Conservation (phyloP, 805 yeast species). For the Starmerella cellae region DNA sequence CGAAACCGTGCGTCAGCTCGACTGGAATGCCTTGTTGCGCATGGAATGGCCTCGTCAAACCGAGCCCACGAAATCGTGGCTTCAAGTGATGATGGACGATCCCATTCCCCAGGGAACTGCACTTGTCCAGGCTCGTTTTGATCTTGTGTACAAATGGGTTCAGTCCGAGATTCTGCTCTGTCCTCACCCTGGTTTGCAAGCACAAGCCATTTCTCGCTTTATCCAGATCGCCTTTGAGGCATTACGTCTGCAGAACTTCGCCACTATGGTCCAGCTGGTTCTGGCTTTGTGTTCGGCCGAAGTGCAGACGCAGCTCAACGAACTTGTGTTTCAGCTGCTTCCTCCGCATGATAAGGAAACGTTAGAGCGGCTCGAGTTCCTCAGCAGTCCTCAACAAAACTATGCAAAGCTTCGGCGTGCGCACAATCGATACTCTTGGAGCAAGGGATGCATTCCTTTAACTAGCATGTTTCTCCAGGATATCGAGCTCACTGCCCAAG, state of each 20-base stretch:
- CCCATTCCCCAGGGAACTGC: slow-evolving; percentile 51
- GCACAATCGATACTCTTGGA: slow-evolving; percentile 45
- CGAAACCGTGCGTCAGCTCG: slow-evolving; percentile 71
- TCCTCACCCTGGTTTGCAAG: slow-evolving; percentile 42
- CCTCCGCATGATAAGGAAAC: slow-evolving; percentile 58
- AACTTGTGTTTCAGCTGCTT: slow-evolving; percentile 59
- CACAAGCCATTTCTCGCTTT: slow-evolving; percentile 64
- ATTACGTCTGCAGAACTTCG: slow-evolving; percentile 58
- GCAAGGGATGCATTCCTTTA: slow-evolving; percentile 78
- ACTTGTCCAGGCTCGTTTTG: slow-evolving; percentile 71
- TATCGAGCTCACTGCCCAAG: slow-evolving; percentile 57
- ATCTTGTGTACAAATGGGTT: slow-evolving; percentile 82
- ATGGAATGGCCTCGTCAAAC: slow-evolving; percentile 47
- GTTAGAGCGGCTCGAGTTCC: slow-evolving; percentile 52
- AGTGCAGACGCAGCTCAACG: slow-evolving; percentile 40
- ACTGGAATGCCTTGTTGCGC: slow-evolving; percentile 81
- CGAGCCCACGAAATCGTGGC: slow-evolving; percentile 56
- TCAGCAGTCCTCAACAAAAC: slow-evolving; percentile 64
- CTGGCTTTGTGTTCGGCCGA: slow-evolving; percentile 51
- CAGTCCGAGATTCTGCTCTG: slow-evolving; percentile 76
- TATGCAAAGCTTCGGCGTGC: slow-evolving; percentile 54
- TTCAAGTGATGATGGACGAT: slow-evolving; percentile 47
- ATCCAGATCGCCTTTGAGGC: slow-evolving; percentile 77
- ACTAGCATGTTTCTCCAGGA: slow-evolving; percentile 78
- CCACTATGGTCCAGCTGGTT: slow-evolving; percentile 77